Base-by-base conservation (phyloP, 148 eudicot species). In the Persicaria tinctoria region DNA sequence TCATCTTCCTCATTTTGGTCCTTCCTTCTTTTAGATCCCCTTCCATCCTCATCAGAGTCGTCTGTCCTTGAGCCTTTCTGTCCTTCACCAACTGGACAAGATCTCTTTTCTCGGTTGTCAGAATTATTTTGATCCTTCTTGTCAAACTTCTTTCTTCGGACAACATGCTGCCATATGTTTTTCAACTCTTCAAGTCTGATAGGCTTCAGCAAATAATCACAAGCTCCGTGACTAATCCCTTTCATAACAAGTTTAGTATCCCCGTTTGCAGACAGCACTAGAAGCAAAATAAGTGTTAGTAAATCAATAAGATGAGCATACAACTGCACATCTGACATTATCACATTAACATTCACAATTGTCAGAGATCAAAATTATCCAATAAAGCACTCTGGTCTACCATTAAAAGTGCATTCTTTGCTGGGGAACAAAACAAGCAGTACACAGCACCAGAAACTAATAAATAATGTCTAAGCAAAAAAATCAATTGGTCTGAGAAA, bases 141-240 rank as follows among this genome's bases (percentile, higher is more conserved):
- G 16, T 86, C 88, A 44, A 47, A 14, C 71, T 82, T 85, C 83
- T 84, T 86, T 76, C 72, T 80, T 78, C 92, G 79, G 64, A 86
- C 46, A 7, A 89, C 92, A 66, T 89, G 92, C 75, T 89, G 92
- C 92, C 81, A 91, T 80, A 91, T 92, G 72, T 91, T 94, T 76
- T 83, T 87, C 60, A 94, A 85, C 80, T 90, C 97, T 83, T 94
- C 91, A 54, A 94, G 75, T 68, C 97, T 82, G 73, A 94, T 91
- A n/a, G 98, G 98, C 83, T 94, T 94, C 56, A 91, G 85, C 77
- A 94, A 76, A 80, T 91, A 94, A 77, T 94, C 98, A 69, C 93
- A 88, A 69, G 97, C 98, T 12, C 98, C 98, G 53, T 90, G 90
- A 41, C 80, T 84, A 46, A 95, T 82, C 72, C 96, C 96, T 80